phyloP scores from a whole-genome alignment of 2,329 filamentous ascomycete genomes.

The Lachnellula cervina region DNA sequence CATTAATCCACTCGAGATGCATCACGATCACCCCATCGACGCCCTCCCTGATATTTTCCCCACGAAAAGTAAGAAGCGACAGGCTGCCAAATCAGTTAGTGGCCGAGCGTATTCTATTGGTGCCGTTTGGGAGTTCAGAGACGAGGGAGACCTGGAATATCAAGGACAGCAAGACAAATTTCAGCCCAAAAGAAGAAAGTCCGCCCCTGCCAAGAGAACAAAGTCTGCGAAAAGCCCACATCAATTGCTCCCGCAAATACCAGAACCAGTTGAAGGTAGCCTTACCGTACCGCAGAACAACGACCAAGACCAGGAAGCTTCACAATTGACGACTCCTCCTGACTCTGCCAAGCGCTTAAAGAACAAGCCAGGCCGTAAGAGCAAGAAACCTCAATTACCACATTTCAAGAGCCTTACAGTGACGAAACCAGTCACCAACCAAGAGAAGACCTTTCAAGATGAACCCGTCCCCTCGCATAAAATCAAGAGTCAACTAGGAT shows the following conservation, averaged over 20 bases:
- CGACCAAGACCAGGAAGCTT: neutral
- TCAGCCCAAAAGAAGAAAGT: constrained; percentile 16
- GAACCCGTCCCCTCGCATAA: constrained; percentile 3
- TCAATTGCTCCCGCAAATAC: neutral
- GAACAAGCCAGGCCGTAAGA: constrained; percentile 5
- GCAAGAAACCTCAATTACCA: constrained; percentile 7
- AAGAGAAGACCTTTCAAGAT: constrained; percentile 1
- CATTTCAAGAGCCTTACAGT: constrained; percentile 20
- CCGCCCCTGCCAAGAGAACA: constrained; percentile 8
- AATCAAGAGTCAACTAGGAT: constrained; percentile 17
- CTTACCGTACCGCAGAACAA: neutral
- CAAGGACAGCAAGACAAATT: constrained; percentile 6
- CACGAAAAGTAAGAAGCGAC: constrained; percentile 10
- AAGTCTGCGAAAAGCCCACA: constrained; percentile 6
- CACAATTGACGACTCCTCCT: constrained; percentile 15
- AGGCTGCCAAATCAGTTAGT: constrained; percentile 2
- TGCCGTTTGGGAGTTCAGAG: constrained; percentile 14
- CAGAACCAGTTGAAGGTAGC: neutral
- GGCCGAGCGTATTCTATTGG: constrained; percentile 12
- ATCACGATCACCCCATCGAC: constrained; percentile 15
- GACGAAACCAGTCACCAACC: constrained; percentile 18
- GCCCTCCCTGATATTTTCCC: constrained; percentile 4
- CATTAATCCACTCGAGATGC: constrained; percentile 13
- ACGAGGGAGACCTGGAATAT: constrained; percentile 14
- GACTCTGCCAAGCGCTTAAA: constrained; percentile 10